Base-by-base conservation (phyloP, 2,329 filamentous ascomycete species). In the Pseudohalonectria lignicola region DNA sequence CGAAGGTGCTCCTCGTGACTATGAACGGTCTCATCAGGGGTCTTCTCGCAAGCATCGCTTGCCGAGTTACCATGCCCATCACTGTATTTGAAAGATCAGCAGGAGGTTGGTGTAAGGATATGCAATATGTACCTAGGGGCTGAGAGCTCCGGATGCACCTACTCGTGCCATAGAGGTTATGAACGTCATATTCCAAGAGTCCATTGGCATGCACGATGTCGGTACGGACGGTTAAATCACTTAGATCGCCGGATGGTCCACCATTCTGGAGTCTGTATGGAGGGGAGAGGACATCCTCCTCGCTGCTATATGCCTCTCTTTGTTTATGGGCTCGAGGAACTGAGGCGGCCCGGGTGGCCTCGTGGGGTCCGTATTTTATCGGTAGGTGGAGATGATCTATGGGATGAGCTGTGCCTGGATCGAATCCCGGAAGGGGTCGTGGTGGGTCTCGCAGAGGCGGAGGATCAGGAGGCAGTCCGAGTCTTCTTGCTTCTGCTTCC, bases 141-240 rank as follows among this genome's bases (percentile, higher is more conserved):
- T n/a, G n/a, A n/a, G n/a, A n/a, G n/a, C n/a, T n/a, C n/a, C n/a
- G n/a, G n/a, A 13, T 5, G 17, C 17, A 5, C 29, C 17, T 16
- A 31, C 29, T 76, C 49, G 83, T 71, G 1, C 84, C 84, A 50
- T 70, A 90, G 1, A 92, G 60, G 51, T 85, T 92, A 65, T 94
- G 86, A 18, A 85, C 51, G 52, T 93, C 85, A 51, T 94, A 94
- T 52, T 92, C 82, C 31, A 74, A 56, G 1, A 75, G 65, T 4
- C 83, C 84, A 47, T 85, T 82, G 33, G 73, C 64, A 50, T 92
- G 83, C 2, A 80, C 86, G 0, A 85, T 80, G 49, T 92, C 86
- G 0, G 84, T 83, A 42, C 76, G 78, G 20, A 88, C 69, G 2
- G 84, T 82, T 48, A 85, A 76, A 2, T 79, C 76, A 13, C 75